A percentile compares a stretch with the other conserved stretches of the same genome.
Evolutionary conservation across 441 rosid species (phyloP).

Genomic region (Syzygium syzygioides): DNA sequence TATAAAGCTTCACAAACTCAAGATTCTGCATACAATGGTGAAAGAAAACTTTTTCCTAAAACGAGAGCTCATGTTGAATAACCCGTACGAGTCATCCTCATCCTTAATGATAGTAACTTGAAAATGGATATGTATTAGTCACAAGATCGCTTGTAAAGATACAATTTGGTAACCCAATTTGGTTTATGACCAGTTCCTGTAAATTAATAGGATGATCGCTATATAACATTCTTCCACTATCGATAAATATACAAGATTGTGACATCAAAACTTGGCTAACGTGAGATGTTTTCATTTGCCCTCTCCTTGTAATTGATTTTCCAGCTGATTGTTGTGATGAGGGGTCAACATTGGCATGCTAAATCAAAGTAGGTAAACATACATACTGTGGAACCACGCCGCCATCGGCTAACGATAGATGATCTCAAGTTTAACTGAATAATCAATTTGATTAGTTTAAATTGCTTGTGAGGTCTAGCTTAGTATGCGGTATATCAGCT

Average conservation of each 20-base stretch:
- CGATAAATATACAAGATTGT: not conserved
- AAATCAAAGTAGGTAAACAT: not conserved
- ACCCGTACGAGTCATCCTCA: not conserved
- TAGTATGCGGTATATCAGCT: not conserved
- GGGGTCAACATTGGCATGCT: not conserved
- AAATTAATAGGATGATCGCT: not conserved
- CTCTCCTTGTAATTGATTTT: not conserved
- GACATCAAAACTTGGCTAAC: not conserved
- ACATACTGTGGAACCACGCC: not conserved
- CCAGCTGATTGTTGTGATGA: not conserved
- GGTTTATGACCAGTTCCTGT: not conserved
- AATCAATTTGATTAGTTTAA: not conserved
- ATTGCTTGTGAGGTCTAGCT: not conserved
- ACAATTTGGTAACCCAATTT: too few species aligned
- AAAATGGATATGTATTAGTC: not conserved
- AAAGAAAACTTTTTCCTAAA: not conserved
- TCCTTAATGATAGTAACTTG: not conserved
- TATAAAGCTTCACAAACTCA: not conserved
- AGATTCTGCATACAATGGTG: not conserved
- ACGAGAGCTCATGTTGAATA: not conserved
- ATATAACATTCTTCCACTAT: not conserved
- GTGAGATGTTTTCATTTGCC: not conserved
- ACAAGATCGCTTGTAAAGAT: not conserved
- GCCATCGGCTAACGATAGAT: not conserved
- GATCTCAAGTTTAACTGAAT: not conserved